Conservation (phyloP, 2,329 filamentous ascomycete genomes). For the Aspergillus ibericus region DNA sequence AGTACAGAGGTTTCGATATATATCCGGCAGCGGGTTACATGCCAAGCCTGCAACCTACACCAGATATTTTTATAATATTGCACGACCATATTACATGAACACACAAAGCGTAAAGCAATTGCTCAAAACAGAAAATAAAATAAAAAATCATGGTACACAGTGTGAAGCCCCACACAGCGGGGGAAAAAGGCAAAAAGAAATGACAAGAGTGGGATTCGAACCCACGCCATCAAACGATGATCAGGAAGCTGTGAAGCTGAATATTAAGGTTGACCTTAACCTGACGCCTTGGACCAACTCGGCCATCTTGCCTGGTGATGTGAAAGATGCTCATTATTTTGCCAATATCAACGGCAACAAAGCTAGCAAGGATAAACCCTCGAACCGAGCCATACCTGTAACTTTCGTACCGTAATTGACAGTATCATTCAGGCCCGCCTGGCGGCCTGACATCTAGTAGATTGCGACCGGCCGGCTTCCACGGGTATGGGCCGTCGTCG, state of each 20-base stretch:
- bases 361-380: background rate
- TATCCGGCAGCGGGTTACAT: too few species aligned
- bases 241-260: conserved; percentile 4
- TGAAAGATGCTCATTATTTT: background rate
- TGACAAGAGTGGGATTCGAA: conserved; percentile 8
- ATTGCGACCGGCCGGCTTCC: background rate
- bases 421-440: background rate
- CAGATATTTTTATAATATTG: too few species aligned
- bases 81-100: too few species aligned
- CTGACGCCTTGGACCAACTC: conserved; percentile 37
- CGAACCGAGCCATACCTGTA: background rate
- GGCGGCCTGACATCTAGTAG: background rate
- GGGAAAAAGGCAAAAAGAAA: background rate
- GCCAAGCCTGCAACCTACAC: too few species aligned
- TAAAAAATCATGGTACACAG: too few species aligned
- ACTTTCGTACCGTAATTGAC: background rate
- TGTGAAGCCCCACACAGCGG: too few species aligned
- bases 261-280: conserved; percentile 5
- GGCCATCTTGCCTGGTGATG: conserved; percentile 33
- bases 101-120: too few species aligned
- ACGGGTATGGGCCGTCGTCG: background rate
- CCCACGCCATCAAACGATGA: conserved; percentile 5
- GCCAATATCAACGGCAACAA: background rate
- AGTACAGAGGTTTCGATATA: too few species aligned
- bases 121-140: too few species aligned